Conservation (phyloP, 1,284 basidiomycete species). For the Microbotryum lychnidis-dioicae region DNA sequence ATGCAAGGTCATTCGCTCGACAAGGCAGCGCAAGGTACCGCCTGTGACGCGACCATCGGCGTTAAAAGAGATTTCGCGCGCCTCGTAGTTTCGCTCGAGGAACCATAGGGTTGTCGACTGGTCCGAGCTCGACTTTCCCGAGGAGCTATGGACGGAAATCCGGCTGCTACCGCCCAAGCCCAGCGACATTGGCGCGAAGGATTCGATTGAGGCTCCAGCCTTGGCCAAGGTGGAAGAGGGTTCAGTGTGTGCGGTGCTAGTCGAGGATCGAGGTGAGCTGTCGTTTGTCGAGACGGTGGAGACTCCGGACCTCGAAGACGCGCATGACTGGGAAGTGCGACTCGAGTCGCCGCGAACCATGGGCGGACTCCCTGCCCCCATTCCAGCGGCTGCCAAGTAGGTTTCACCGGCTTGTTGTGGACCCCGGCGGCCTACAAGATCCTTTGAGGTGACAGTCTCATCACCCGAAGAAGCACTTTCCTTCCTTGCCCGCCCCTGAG, state of each 20-base stretch:
- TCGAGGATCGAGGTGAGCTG: conserved; percentile 9
- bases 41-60: conserved; percentile 81
- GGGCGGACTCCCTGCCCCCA: neutral
- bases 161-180: neutral
- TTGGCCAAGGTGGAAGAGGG: conserved; percentile 1
- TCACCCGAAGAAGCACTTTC: no score
- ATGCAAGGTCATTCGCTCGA: conserved; percentile 95
- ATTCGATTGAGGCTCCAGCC: neutral
- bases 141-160: neutral
- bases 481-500: no score
- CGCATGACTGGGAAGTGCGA: conserved; percentile 18
- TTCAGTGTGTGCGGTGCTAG: conserved; percentile 14
- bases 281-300: conserved; percentile 15
- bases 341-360: conserved; percentile 26
- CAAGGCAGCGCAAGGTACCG: conserved; percentile 75
- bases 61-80: conserved; percentile 81
- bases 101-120: conserved; percentile 34
- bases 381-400: no score
- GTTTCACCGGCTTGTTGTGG: no score
- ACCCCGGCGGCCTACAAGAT: no score
- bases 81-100: conserved; percentile 57
- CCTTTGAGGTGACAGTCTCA: no score
- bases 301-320: conserved; percentile 6
- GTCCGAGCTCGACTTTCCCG: neutral
- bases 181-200: neutral